Evolutionary conservation across 805 yeast species (phyloP).

Genomic region (Jamesozyma lodderae): DNA sequence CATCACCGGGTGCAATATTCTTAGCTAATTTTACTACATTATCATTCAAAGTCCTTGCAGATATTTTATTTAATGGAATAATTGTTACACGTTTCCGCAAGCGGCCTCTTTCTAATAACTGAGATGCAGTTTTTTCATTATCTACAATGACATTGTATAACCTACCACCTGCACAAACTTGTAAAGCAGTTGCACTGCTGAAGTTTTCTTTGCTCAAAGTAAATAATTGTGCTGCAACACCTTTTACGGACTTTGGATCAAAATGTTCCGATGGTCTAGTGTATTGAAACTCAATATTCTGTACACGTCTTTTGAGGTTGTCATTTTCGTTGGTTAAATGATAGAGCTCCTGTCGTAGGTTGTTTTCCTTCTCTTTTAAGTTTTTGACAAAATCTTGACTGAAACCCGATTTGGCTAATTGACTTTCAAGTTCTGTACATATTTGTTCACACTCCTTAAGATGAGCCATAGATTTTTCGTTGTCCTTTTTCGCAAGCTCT

Average conservation of each 20-base stretch:
- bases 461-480: constrained; percentile 36
- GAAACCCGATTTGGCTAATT: constrained; percentile 48
- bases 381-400: constrained; percentile 38
- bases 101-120: constrained; percentile 67
- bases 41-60: constrained; percentile 46
- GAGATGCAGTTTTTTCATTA: constrained; percentile 75
- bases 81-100: constrained; percentile 78
- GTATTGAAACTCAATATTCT: constrained; percentile 70
- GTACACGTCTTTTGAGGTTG: constrained; percentile 49
- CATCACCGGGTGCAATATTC: constrained; percentile 69
- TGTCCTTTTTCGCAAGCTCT: constrained; percentile 40
- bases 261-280: constrained; percentile 55
- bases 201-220: constrained; percentile 45
- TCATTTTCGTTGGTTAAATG: constrained; percentile 42
- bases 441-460: constrained; percentile 33
- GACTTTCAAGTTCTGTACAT: constrained; percentile 30
- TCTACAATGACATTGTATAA: constrained; percentile 88
- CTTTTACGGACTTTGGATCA: constrained; percentile 58
- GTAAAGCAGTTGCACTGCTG: constrained; percentile 72
- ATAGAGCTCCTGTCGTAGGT: constrained; percentile 37
- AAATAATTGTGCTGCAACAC: constrained; percentile 84
- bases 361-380: constrained; percentile 39
- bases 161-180: constrained; percentile 89
- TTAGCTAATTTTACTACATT: constrained; percentile 58
- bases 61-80: constrained; percentile 82